These are phyloP conservation scores for Colletotrichum spaethianum DNA, from an alignment of 2,329 filamentous ascomycete species.

Conservation along the genomic window DNA sequence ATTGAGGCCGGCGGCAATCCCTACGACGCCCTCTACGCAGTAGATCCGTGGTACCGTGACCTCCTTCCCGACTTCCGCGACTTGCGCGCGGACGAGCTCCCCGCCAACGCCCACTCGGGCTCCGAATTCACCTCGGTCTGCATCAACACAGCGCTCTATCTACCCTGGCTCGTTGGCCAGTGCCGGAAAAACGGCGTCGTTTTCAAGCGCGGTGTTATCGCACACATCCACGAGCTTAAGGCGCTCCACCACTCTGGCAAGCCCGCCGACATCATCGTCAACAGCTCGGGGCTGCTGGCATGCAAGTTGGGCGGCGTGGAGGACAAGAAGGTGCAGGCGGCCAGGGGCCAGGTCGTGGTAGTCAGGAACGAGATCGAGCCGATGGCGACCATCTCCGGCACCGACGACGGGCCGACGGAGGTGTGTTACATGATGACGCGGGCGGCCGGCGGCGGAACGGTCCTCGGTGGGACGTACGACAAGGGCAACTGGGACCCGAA, in stretches of 20 bases:
- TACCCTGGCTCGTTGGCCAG: constrained; percentile 78
- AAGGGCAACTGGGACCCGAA: constrained; percentile 84
- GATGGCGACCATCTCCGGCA: constrained; percentile 80
- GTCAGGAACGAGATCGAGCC: constrained; percentile 82
- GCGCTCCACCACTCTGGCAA: constrained; percentile 70
- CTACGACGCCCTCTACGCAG: constrained; percentile 76
- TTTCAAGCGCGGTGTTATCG: constrained; percentile 65
- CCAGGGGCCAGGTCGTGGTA: constrained; percentile 81
- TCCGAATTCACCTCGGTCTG: constrained; percentile 77
- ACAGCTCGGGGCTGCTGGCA: constrained; percentile 78
- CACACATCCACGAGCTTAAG: constrained; percentile 74
- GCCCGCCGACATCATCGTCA: constrained; percentile 74
- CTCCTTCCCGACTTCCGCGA: constrained; percentile 79
- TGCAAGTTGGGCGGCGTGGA: constrained; percentile 77
- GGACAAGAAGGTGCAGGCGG: constrained; percentile 75
- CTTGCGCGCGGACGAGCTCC: constrained; percentile 71
- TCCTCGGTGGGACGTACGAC: constrained; percentile 89
- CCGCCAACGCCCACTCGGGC: constrained; percentile 69
- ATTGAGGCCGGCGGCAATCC: constrained; percentile 69
- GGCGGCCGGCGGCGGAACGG: constrained; percentile 83
- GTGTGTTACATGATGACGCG: constrained; percentile 86
- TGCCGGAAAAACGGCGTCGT: constrained; percentile 73
- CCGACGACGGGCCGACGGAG: constrained; percentile 81
- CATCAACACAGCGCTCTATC: constrained; percentile 81
- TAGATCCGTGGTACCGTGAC: constrained; percentile 81